Base-by-base conservation (phyloP, 208 protist genomes). In the Acanthamoeba royreba region DNA sequence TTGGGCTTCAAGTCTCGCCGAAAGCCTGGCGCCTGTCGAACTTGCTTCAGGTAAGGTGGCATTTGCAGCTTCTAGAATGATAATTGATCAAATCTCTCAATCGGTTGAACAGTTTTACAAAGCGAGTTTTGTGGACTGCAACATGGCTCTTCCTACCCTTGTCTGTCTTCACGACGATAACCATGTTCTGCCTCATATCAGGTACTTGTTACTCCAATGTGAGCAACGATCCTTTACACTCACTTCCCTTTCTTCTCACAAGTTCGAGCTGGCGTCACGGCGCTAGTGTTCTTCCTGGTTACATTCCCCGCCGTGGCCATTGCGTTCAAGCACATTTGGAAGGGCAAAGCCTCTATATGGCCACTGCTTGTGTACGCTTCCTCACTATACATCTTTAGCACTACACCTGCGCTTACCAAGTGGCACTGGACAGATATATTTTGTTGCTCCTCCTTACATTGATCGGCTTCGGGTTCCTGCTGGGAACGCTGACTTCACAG, bases 271-370 rank as follows among this genome's bases (percentile, higher is more conserved):
- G 79, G 79, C 79, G 4, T 88, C 2, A 58, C 79, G 49, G 33
- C 79, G 79, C 19, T 55, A 7, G 28, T 88, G 45, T 88, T 88
- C 79, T 88, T 88, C 25, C 19, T 55, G 13, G 1, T 88, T 4
- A 45, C 79, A 0, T 88, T 88, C 33, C 79, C 79, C 2, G 79
- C 79, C 8, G 79, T 88, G n/a, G 79, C 43, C 45, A 88, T 88
- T 19, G 38, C 79, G 9, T 88, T 88, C 79, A 88, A 88, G 49
- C 43, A 88, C 45, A 31, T 88, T 7, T 88, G 79, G 79, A 88
- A 88, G 79, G 79, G 79, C 79, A 88, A 88, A 40, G 79, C 79
- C 49, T 61, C 79, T 46, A 88, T 88, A 4, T 88, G 79, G 79
- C 79, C 79, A 7, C 79, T 88, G 43, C 19, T n/a, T 31, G 19